These are phyloP conservation scores for Morella rubra DNA, from an alignment of 306 rosid species.

Conservation along the genomic window DNA sequence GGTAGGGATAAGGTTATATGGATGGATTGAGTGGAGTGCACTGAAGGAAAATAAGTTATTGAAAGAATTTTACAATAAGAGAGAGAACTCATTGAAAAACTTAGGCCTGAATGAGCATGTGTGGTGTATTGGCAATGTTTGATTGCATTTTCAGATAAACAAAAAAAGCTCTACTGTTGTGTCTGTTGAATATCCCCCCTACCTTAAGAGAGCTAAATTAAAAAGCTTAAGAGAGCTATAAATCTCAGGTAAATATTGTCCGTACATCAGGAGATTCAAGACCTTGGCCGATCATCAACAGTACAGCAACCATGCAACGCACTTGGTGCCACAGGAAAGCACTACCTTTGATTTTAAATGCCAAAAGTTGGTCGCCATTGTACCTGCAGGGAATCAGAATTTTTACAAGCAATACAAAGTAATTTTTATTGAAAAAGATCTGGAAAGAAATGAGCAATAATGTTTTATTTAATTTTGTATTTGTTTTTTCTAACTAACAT, in stretches of 20 bases:
- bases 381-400: slow-evolving; percentile 50
- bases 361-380: slow-evolving; percentile 70
- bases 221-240: slow-evolving; percentile 4
- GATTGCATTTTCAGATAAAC: background rate
- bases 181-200: no score
- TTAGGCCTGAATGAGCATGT: background rate
- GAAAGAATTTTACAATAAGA: background rate
- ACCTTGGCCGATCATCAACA: slow-evolving; percentile 86
- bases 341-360: slow-evolving; percentile 68
- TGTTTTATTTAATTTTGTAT: no score
- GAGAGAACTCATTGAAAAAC: background rate
- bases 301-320: slow-evolving; percentile 86
- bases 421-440: no score
- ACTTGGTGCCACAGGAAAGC: slow-evolving; percentile 99
- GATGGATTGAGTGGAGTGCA: background rate
- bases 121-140: background rate
- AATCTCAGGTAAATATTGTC: slow-evolving; percentile 22
- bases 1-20: background rate
- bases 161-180: no score
- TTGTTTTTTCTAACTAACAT: no score
- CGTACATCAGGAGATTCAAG: slow-evolving; percentile 88
- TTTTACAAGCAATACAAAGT: background rate
- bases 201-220: no score
- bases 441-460: no score
- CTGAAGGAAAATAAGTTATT: background rate